phyloP scores from a whole-genome alignment of 306 rosid genomes.

The Quercus gilva region DNA sequence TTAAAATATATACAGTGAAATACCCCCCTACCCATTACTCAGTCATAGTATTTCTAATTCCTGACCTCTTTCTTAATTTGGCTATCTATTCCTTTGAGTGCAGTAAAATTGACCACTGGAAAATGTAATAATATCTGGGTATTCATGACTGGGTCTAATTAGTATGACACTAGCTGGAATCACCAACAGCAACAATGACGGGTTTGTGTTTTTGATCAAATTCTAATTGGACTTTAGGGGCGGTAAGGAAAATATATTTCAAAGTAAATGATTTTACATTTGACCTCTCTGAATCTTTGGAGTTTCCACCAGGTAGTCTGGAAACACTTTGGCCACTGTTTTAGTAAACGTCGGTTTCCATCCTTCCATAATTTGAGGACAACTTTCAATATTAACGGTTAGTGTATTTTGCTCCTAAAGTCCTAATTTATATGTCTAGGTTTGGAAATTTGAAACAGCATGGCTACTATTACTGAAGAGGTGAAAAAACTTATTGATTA shows the following conservation, averaged over 20 bases:
- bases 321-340: neutral
- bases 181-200: neutral
- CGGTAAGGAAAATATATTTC: neutral
- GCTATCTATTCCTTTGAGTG: neutral
- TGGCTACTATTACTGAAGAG: too few species aligned
- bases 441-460: too few species aligned
- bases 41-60: too few species aligned
- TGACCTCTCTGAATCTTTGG: neutral
- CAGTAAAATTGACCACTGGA: neutral
- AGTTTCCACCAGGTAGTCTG: neutral
- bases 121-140: too few species aligned
- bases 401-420: too few species aligned
- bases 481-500: too few species aligned
- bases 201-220: neutral
- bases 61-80: neutral
- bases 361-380: constrained; percentile 32
- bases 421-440: too few species aligned
- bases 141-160: neutral
- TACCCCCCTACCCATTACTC: too few species aligned
- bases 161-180: neutral
- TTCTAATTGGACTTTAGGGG: neutral
- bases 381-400: neutral
- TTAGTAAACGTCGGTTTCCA: constrained; percentile 19
- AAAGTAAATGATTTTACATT: neutral
- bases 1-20: too few species aligned